These are phyloP conservation scores for Geotrichum phurueaensis DNA, from an alignment of 1,139 yeast species.

Conservation along the genomic window DNA sequence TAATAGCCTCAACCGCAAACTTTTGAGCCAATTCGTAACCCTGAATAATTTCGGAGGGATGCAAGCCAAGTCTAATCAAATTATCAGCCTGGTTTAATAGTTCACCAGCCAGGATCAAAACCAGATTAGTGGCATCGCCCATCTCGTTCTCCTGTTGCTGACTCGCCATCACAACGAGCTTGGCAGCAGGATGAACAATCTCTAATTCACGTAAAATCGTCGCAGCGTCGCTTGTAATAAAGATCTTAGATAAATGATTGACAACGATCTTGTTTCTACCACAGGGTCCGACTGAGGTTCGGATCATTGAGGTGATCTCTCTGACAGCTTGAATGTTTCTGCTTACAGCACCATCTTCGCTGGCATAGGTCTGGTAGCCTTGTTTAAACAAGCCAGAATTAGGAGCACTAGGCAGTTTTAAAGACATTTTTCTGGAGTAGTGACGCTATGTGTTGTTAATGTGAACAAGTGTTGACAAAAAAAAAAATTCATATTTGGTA, in stretches of 20 bases:
- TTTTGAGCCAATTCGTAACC: slow-evolving; percentile 82
- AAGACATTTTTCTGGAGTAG: slow-evolving; percentile 51
- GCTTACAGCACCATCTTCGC: slow-evolving; percentile 90
- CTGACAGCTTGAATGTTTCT: slow-evolving; percentile 92
- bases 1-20: slow-evolving; percentile 60
- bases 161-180: slow-evolving; percentile 90
- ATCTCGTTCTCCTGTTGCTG: slow-evolving; percentile 92
- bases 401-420: slow-evolving; percentile 89
- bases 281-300: slow-evolving; percentile 95
- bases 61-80: slow-evolving; percentile 74
- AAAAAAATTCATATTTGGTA: neutral
- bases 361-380: slow-evolving; percentile 85
- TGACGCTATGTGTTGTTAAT: neutral
- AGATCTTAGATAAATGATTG: slow-evolving; percentile 72
- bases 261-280: slow-evolving; percentile 95
- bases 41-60: slow-evolving; percentile 83
- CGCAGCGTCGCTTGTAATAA: slow-evolving; percentile 94
- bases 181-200: slow-evolving; percentile 95
- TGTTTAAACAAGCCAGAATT: slow-evolving; percentile 90
- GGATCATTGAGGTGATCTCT: slow-evolving; percentile 84
- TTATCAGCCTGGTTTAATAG: slow-evolving; percentile 77
- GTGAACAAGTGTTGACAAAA: neutral
- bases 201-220: slow-evolving; percentile 91
- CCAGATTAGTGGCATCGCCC: slow-evolving; percentile 74
- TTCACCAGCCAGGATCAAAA: slow-evolving; percentile 83